A percentile compares a stretch with the other conserved stretches of the same genome.
Conservation (phyloP, 208 protist species). For the Crithidia fasciculata region DNA sequence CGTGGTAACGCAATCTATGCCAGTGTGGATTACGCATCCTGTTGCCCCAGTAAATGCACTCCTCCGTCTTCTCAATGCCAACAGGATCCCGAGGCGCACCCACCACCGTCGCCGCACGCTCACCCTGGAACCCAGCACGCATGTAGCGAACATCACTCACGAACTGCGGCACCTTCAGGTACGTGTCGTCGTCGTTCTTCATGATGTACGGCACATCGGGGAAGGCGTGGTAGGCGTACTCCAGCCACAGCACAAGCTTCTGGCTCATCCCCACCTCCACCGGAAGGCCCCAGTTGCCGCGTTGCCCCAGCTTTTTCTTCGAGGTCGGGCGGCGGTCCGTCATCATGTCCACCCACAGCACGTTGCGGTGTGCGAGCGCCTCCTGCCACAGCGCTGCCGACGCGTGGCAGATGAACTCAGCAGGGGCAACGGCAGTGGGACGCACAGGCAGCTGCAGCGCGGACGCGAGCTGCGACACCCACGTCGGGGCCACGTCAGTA, state of each 20-base stretch:
- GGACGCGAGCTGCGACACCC: background rate
- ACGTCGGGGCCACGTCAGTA: background rate
- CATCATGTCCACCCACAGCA: conserved; percentile 38
- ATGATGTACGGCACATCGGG: conserved; percentile 39
- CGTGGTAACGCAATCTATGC: background rate
- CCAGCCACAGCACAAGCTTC: conserved; percentile 56
- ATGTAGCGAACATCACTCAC: conserved; percentile 35
- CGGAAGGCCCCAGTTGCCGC: conserved; percentile 35
- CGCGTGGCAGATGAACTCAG: conserved; percentile 12
- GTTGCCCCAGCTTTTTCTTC: conserved; percentile 27
- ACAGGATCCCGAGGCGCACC: background rate
- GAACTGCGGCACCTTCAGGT: conserved; percentile 57
- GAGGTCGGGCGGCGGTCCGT: conserved; percentile 33
- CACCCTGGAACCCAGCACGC: background rate
- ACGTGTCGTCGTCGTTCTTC: conserved; percentile 67
- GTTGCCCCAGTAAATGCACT: conserved; percentile 16
- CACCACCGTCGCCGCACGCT: background rate
- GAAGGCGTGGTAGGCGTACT: conserved; percentile 45
- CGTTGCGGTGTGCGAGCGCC: conserved; percentile 37
- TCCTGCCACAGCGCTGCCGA: conserved; percentile 38
- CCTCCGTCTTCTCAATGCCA: conserved; percentile 1
- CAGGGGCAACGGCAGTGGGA: conserved; percentile 16
- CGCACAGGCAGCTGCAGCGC: conserved; percentile 10
- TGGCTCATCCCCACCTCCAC: conserved; percentile 52
- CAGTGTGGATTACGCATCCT: background rate